phyloP scores from a whole-genome alignment of 2,329 filamentous ascomycete genomes.

The Fusarium sororula region DNA sequence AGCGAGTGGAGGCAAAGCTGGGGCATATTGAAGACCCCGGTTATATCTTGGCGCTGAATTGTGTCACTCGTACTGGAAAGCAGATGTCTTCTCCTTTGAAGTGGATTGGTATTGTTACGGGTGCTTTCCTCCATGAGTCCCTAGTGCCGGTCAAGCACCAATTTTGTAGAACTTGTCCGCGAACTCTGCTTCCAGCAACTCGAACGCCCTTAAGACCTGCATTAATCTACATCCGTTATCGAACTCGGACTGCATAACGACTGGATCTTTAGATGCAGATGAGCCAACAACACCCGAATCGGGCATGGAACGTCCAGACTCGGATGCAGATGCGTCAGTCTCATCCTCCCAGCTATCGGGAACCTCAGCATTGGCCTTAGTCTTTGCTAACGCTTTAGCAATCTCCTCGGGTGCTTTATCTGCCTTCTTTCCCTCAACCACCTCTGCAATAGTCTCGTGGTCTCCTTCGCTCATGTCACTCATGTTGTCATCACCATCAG shows the following conservation, averaged over 20 bases:
- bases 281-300: too few species aligned
- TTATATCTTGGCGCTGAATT: too few species aligned
- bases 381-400: neutral
- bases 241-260: too few species aligned
- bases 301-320: neutral
- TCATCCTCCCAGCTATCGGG: slow-evolving; percentile 55
- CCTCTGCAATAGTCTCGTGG: slow-evolving; percentile 1
- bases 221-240: too few species aligned
- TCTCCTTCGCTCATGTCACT: neutral
- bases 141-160: slow-evolving; percentile 53
- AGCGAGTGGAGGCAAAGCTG: too few species aligned
- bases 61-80: too few species aligned
- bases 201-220: too few species aligned
- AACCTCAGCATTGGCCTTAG: slow-evolving; percentile 32
- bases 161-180: too few species aligned
- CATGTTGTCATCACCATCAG: slow-evolving; percentile 50
- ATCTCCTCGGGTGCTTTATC: neutral
- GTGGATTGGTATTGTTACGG: neutral
- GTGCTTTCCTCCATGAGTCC: too few species aligned
- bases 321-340: slow-evolving; percentile 40
- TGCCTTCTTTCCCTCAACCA: neutral
- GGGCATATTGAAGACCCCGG: too few species aligned
- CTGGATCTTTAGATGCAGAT: too few species aligned
- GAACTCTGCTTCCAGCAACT: too few species aligned
- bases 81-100: accelerated